Evolutionary conservation across 169 alveolate species (phyloP), one percentile per base, ranked within the genome.

Genomic region (Plasmodium vivax): DNA sequence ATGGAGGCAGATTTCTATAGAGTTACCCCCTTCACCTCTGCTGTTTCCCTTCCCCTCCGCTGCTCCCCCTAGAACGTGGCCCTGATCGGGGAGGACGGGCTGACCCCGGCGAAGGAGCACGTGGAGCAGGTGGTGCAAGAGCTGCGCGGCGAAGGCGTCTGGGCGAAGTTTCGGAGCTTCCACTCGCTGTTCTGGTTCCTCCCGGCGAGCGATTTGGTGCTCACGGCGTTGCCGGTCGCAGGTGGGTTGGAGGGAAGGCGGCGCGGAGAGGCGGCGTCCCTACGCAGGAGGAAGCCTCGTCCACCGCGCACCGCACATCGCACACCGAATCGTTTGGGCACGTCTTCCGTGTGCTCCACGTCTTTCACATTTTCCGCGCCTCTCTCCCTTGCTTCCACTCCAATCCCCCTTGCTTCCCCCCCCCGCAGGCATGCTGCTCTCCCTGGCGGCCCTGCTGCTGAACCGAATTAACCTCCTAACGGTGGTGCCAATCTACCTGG

Each of bases 101-200:
- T 85, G n/a, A 85, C 93, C 5, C 93, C 93, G 0, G 93, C 93
- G 3, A 85, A 75, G 80, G 85, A 85, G 32, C 27, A 47, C 16
- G 87, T 85, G 34, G 68, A 74, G 23, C 47, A 36, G 30, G 16
- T 85, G 45, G 45, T 85, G 36, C 47, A 85, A 2, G 84, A 85
- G 2, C 56, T 85, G 30, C 36, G 32, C 27, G 43, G 56, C 14
- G 80, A 47, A 32, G 36, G 58, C 43, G 19, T 71, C 32, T 85
- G 93, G 93, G 71, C 34, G 14, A 85, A 85, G 36, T 30, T 85
- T 51, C 85, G 62, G 14, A 85, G 43, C 8, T 85, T 85, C 27
- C 93, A 85, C 23, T 85, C 93, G 16, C 85, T 85, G 27, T 85
- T 85, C 45, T 85, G 85, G 93, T 75, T 85, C 45, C 45, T 85